phyloP scores from a whole-genome alignment of 495 filamentous ascomycete species.

The Talaromyces ruber region DNA sequence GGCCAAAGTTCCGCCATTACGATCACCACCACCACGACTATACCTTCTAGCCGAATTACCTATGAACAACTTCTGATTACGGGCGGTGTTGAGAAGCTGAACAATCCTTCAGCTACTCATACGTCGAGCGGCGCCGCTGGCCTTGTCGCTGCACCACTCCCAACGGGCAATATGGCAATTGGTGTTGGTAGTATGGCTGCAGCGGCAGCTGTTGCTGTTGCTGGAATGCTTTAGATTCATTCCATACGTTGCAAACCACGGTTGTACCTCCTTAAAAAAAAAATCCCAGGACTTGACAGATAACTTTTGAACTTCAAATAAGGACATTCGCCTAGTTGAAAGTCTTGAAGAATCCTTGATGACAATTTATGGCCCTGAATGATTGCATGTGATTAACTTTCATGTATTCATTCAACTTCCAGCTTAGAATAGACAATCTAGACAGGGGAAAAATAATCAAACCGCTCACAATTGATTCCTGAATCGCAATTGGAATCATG shows the following conservation, averaged over 20 bases:
- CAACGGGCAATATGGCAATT: not conserved
- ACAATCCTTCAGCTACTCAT: conserved; percentile 2
- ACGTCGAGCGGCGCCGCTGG: conserved; percentile 3
- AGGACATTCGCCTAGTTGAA: not conserved
- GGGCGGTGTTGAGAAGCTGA: conserved; percentile 20
- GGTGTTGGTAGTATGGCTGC: conserved; percentile 6
- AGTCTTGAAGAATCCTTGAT: not conserved
- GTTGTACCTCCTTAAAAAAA: not conserved
- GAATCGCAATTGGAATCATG: not conserved
- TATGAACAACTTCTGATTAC: conserved; percentile 21
- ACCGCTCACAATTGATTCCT: not conserved
- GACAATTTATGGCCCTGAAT: not conserved
- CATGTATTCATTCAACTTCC: not conserved
- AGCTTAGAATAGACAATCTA: not conserved
- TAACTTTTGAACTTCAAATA: not conserved
- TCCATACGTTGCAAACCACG: not conserved
- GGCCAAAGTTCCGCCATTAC: not conserved
- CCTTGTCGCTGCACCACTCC: not conserved
- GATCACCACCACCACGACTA: not conserved
- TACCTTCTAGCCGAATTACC: conserved; percentile 1
- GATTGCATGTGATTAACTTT: not conserved
- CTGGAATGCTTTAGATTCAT: not conserved
- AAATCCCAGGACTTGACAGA: not conserved
- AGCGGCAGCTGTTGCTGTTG: conserved; percentile 7
- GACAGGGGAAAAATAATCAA: not conserved